Base-by-base conservation (phyloP, 176 grass and related monocot species). In the Eragrostis nindensis region DNA sequence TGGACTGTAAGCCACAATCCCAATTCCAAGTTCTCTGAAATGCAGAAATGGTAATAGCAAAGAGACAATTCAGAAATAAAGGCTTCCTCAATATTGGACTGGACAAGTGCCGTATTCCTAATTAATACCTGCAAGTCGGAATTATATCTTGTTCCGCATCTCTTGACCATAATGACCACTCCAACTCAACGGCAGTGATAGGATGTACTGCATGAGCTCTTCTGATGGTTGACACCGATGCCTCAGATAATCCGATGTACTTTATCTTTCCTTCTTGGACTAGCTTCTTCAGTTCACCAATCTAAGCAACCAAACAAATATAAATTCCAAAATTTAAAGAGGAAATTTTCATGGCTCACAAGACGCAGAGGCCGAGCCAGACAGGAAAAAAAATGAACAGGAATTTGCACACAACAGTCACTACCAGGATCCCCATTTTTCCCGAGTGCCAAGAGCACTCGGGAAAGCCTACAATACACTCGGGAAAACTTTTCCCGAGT, bases 1-100 rank as follows among this genome's bases (percentile, higher is more conserved):
- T 45, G 89, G 89, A 63, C 89, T 88, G 39, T 95, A 95, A 18
- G 93, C 87, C n/a, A 92, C 89, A 22, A 95, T 95, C 68, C 89
- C 87, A 56, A 95, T 95, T 4, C 89, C 87, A 59, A 92, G 89
- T 18, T 95, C 93, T 50, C 89, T 92, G 73, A 68, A 74, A n/a
- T n/a, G n/a, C n/a, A n/a, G n/a, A n/a, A n/a, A 49, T 54, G 7
- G 2, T 44, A 18, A 56, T 8, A 36, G 6, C 5, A 80, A 48
- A 0, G 2, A 36, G 32, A 36, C 4, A 36, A 36, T 36, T 36
- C 32, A 2, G 32, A 36, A 25, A 36, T 36, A 2, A 36, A 53
- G 21, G 13, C 11, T 61, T 19, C 10, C 6, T 56, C 30, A 0
- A 24, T 18, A 19, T 54, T 54, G 5, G 1, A 36, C 16, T 53